These are phyloP conservation scores for Aspergillus tamarii DNA, from an alignment of 2,329 filamentous ascomycete genomes.

Conservation along the genomic window DNA sequence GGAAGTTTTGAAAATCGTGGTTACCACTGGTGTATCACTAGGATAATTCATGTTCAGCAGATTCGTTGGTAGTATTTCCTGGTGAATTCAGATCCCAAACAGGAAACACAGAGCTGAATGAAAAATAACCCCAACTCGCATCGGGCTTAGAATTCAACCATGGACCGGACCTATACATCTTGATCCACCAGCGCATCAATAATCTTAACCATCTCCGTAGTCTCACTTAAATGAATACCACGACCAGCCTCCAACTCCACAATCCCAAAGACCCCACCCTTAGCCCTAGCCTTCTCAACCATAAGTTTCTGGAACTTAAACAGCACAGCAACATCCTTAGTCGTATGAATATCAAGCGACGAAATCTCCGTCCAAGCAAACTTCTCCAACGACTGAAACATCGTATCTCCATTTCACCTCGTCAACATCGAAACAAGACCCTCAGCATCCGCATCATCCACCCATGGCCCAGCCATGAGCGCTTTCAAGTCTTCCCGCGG, in stretches of 20 bases:
- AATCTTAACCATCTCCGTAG: conserved; percentile 9
- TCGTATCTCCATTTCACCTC: neutral
- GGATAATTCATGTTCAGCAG: no score
- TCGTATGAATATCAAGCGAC: conserved; percentile 4
- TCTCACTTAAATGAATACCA: conserved; percentile 5
- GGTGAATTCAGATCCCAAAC: no score
- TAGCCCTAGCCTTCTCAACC: neutral
- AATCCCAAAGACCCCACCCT: conserved; percentile 1
- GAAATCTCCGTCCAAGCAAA: conserved; percentile 7
- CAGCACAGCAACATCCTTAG: conserved; percentile 9
- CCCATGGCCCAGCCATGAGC: neutral
- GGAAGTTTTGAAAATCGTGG: neutral
- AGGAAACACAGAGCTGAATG: no score
- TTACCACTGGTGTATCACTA: no score
- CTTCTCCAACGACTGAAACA: neutral
- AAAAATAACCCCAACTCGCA: neutral
- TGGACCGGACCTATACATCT: neutral
- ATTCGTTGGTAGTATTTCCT: no score
- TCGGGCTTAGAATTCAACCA: neutral
- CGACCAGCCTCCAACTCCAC: conserved; percentile 10
- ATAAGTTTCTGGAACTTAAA: conserved; percentile 10
- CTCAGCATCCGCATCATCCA: neutral
- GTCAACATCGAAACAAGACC: neutral
- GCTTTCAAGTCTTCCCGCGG: neutral
- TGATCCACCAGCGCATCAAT: neutral